These are phyloP conservation scores for Keithomyces neogunnii DNA, from an alignment of 2,329 filamentous ascomycete species.

Conservation along the genomic window DNA sequence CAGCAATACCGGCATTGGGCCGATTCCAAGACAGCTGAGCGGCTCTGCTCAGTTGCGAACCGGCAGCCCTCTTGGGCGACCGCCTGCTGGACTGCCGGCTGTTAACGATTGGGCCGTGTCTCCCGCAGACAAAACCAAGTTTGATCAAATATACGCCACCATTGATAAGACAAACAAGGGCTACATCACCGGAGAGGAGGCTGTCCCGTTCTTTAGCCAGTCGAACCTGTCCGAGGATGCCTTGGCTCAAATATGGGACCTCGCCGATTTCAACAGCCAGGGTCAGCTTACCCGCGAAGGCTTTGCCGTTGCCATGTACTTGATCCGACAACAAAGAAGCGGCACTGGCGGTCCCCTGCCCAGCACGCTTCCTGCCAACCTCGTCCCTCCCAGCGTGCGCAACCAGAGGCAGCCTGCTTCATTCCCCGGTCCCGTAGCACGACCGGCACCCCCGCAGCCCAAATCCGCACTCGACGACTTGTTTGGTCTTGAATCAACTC, in stretches of 20 bases:
- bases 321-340: conserved; percentile 82
- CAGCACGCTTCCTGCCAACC: conserved; percentile 64
- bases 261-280: conserved; percentile 87
- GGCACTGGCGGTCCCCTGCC: conserved; percentile 59
- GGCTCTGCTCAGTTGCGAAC: conserved; percentile 58
- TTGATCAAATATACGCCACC: conserved; percentile 76
- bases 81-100: conserved; percentile 35
- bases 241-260: conserved; percentile 92
- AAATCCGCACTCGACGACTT: conserved; percentile 89
- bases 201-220: conserved; percentile 88
- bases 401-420: conserved; percentile 29
- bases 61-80: conserved; percentile 47
- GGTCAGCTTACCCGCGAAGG: conserved; percentile 81
- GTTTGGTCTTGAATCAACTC: conserved; percentile 70
- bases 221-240: conserved; percentile 82
- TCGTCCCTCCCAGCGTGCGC: conserved; percentile 83
- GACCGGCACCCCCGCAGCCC: conserved; percentile 40
- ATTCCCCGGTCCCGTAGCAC: conserved; percentile 36
- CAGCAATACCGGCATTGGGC: conserved; percentile 45
- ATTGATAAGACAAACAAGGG: conserved; percentile 76
- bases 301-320: conserved; percentile 95
- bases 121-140: conserved; percentile 75
- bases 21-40: conserved; percentile 77
- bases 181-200: conserved; percentile 87
- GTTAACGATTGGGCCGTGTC: conserved; percentile 70